Conservation (phyloP, 345 rosid species). For the Hibiscus mutabilis region DNA sequence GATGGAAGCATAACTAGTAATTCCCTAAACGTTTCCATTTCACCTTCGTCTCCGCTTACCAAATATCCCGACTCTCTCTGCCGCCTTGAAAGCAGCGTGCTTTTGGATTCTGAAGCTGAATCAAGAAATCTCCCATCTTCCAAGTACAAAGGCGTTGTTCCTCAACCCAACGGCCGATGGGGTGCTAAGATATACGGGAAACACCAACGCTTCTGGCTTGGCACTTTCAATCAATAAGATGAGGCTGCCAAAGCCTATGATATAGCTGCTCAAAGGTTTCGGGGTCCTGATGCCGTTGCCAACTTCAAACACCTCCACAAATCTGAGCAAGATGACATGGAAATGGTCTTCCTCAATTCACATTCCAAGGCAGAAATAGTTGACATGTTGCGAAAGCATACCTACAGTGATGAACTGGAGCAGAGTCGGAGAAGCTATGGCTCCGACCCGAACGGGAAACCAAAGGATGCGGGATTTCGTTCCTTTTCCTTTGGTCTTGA, state of each 20-base stretch:
- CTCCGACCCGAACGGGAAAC: constrained; percentile 24
- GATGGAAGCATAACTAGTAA: constrained; percentile 44
- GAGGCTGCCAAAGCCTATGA: constrained; percentile 88
- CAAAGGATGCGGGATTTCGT: constrained; percentile 22
- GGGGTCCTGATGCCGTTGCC: constrained; percentile 76
- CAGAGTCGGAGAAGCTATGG: constrained; percentile 51
- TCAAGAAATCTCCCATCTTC: constrained; percentile 81
- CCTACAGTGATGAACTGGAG: constrained; percentile 65
- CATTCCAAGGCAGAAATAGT: constrained; percentile 86
- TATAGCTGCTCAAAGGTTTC: constrained; percentile 71
- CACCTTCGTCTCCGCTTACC: constrained; percentile 6
- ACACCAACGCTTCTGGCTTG: constrained; percentile 92
- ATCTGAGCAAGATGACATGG: constrained; percentile 31
- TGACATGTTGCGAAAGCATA: constrained; percentile 84
- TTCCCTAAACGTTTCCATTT: constrained; percentile 28
- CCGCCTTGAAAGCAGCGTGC: constrained; percentile 51
- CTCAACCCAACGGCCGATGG: constrained; percentile 96
- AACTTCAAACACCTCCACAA: constrained; percentile 45
- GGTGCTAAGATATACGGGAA: constrained; percentile 97
- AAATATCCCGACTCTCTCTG: constrained; percentile 34
- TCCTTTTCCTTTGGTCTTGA: constrained; percentile 9
- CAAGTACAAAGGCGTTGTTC: constrained; percentile 91
- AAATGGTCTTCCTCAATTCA: constrained; percentile 45
- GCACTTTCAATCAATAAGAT: constrained; percentile 72
- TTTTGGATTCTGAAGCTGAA: constrained; percentile 62